Percentiles rank a stretch among this genome's conserved stretches.
These are phyloP conservation scores for Cordia subcordata DNA, from an alignment of 257 asterid genomes.

Conservation along the genomic window DNA sequence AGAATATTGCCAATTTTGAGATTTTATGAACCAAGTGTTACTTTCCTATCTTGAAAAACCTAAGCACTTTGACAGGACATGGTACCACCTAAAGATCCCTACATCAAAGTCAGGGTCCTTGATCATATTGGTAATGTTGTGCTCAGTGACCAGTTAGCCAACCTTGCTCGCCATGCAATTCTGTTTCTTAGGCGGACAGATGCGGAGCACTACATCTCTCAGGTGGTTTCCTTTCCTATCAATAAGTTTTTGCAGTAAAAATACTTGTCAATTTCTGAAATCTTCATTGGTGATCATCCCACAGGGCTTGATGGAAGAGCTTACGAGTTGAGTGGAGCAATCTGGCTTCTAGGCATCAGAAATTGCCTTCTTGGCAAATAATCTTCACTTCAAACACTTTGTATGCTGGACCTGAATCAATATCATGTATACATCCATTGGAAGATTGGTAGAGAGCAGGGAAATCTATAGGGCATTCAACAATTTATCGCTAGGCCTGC, in stretches of 20 bases:
- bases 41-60: slow-evolving; percentile 3
- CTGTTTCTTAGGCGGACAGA: slow-evolving; percentile 86
- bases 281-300: slow-evolving; percentile 3
- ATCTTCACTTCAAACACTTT: too few species aligned
- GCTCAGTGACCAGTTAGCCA: slow-evolving; percentile 72
- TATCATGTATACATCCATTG: neutral
- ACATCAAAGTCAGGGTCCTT: slow-evolving; percentile 81
- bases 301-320: slow-evolving; percentile 93
- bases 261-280: slow-evolving; percentile 3
- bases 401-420: neutral
- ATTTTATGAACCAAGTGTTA: neutral
- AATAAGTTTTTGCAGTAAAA: neutral
- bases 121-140: slow-evolving; percentile 80
- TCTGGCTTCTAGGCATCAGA: neutral
- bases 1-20: neutral
- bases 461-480: neutral
- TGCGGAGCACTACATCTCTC: slow-evolving; percentile 84
- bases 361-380: neutral
- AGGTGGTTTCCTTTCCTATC: slow-evolving; percentile 33
- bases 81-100: slow-evolving; percentile 97
- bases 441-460: neutral
- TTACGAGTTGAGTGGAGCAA: slow-evolving; percentile 39
- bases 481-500: neutral
- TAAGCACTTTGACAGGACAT: slow-evolving; percentile 51
- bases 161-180: slow-evolving; percentile 76